Base-by-base conservation (phyloP, 228 moss, liverwort and hornwort genomes). In the Sphagnum fallax region DNA sequence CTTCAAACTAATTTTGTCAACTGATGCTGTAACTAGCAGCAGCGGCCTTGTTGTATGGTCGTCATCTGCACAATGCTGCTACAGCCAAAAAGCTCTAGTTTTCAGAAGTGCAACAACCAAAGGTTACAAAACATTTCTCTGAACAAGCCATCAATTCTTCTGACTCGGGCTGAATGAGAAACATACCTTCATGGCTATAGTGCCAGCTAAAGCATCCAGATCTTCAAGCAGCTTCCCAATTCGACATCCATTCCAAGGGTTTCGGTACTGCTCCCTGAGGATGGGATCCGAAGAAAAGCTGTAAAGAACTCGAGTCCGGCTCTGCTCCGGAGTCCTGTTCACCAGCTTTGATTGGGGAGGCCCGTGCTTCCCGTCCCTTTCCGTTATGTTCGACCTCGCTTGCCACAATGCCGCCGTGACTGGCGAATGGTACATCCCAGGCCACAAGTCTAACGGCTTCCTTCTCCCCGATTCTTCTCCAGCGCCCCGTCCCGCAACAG, bases 1-100 rank as follows among this genome's bases (percentile, higher is more conserved):
- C 76, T 89, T 86, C 70, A 90, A 77, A 65, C 89, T 93, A 72
- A 96, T 93, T 70, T 96, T 96, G 76, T 96, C 96, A 74, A 96
- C 93, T 8, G 96, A 96, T 51, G 96, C 96, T 65, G 96, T 96
- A 60, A 96, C 96, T 79, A 96, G 72, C 69, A 96, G 78, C 75
- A 93, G 73, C 72, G 91, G 93, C 76, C 91, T 75, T 61, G 93
- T 96, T 71, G 79, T 93, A 70, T 72, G 61, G 70, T 96, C 88
- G 75, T 91, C 91, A 83, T 96, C 96, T 84, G 93, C 85, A 85
- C 96, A 92, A 80, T 96, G 96, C 93, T 92, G 90, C 73, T 73
- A 80, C 62, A 8, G 63, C 8, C 47, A 8, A 64, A 48, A 64
- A 64, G 32, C 32, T 32, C 32, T 32, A 32, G 32, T 0, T 32